Evolutionary conservation across 768 basidiomycete species (phyloP).

Genomic region (Suillus spraguei): DNA sequence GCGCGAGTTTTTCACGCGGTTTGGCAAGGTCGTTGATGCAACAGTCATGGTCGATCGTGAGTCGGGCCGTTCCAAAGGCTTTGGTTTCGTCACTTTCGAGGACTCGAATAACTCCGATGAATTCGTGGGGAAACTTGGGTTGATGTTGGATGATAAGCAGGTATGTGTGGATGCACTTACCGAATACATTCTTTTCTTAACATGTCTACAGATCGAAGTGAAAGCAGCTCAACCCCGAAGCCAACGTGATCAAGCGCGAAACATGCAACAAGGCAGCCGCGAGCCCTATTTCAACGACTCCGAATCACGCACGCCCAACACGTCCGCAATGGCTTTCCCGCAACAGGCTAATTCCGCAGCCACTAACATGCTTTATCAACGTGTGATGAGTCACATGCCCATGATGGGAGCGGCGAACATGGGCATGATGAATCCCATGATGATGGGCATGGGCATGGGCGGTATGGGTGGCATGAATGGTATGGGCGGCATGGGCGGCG

Average conservation of each 20-base stretch:
- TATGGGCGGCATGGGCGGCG: slow-evolving; percentile 38
- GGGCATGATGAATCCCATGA: slow-evolving; percentile 53
- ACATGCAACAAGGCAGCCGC: slow-evolving; percentile 23
- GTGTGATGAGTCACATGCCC: slow-evolving; percentile 41
- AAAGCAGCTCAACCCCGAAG: slow-evolving; percentile 78
- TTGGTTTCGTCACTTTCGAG: slow-evolving; percentile 84
- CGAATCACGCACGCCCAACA: slow-evolving; percentile 37
- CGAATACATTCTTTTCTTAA: not conserved
- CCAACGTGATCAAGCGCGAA: slow-evolving; percentile 58
- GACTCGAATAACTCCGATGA: slow-evolving; percentile 64
- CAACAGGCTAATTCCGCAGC: slow-evolving; percentile 40
- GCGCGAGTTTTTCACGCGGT: slow-evolving; percentile 68
- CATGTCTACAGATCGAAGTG: slow-evolving; percentile 66
- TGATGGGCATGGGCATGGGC: slow-evolving; percentile 50
- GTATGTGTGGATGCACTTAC: slow-evolving; percentile 38
- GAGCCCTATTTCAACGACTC: slow-evolving; percentile 37
- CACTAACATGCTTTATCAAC: slow-evolving; percentile 36
- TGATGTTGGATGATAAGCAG: slow-evolving; percentile 77
- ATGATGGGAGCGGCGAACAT: slow-evolving; percentile 50
- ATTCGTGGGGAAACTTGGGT: slow-evolving; percentile 65
- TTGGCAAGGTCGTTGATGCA: slow-evolving; percentile 81
- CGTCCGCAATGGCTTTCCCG: slow-evolving; percentile 33
- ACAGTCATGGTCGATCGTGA: slow-evolving; percentile 88
- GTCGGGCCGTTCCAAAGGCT: slow-evolving; percentile 74
- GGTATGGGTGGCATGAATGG: slow-evolving; percentile 45